Conservation (phyloP, 2,329 filamentous ascomycete genomes). For the Metarhizium robertsii region DNA sequence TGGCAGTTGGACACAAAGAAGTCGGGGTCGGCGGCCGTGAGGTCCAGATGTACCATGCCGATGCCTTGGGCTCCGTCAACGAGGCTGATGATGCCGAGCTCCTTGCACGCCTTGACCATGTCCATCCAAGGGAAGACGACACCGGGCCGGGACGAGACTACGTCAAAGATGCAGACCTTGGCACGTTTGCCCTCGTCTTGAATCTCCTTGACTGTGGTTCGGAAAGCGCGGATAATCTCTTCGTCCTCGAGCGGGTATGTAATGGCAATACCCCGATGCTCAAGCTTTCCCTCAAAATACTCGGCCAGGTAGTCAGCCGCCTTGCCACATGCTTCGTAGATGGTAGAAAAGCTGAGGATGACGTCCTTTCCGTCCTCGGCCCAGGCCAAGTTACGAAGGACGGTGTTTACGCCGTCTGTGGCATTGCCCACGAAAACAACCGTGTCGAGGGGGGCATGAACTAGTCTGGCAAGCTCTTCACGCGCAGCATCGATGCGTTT, state of each 20-base stretch:
- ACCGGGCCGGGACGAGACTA: slow-evolving; percentile 69
- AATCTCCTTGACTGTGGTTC: slow-evolving; percentile 43
- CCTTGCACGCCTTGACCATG: slow-evolving; percentile 54
- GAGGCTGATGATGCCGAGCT: slow-evolving; percentile 59
- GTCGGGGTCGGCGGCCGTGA: slow-evolving; percentile 61
- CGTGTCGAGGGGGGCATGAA: slow-evolving; percentile 56
- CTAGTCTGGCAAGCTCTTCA: slow-evolving; percentile 52
- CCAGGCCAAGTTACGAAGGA: slow-evolving; percentile 68
- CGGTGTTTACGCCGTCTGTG: slow-evolving; percentile 66
- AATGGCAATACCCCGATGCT: slow-evolving; percentile 46
- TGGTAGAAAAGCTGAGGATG: slow-evolving; percentile 68
- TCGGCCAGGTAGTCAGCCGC: slow-evolving; percentile 64
- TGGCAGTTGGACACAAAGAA: slow-evolving; percentile 84
- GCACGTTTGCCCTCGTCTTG: slow-evolving; percentile 50
- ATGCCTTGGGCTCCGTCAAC: slow-evolving; percentile 82
- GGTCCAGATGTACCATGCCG: slow-evolving; percentile 66
- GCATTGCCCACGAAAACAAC: slow-evolving; percentile 77
- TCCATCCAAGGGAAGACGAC: slow-evolving; percentile 70
- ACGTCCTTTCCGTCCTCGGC: slow-evolving; percentile 62
- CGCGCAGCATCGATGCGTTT: slow-evolving; percentile 57
- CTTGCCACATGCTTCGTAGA: slow-evolving; percentile 72
- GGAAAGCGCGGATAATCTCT: slow-evolving; percentile 54
- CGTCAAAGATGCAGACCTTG: slow-evolving; percentile 63
- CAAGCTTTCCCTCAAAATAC: slow-evolving; percentile 38
- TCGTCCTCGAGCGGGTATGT: slow-evolving; percentile 62